Conservation (phyloP, 345 rosid genomes). For the Lagerstroemia speciosa region DNA sequence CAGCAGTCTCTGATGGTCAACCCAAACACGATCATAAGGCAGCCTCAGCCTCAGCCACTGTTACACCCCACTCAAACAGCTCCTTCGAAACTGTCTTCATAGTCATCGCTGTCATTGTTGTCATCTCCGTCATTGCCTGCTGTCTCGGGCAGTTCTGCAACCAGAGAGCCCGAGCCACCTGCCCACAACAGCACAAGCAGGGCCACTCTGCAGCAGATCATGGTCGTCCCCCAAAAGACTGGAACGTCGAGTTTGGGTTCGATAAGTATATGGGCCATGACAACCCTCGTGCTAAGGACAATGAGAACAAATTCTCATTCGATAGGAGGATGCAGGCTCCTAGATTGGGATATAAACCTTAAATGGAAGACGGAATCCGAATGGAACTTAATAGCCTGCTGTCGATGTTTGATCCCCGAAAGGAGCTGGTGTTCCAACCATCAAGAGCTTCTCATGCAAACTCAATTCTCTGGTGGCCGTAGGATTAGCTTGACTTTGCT, state of each 20-base stretch:
- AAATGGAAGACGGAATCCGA: constrained; percentile 8
- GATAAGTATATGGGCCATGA: constrained; percentile 19
- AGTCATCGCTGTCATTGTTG: constrained; percentile 45
- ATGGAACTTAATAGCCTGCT: background rate
- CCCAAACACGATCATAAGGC: constrained; percentile 38
- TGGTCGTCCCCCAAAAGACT: constrained; percentile 7
- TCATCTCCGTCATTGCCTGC: constrained; percentile 48
- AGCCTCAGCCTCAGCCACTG: constrained; percentile 24
- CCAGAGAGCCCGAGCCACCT: constrained; percentile 9
- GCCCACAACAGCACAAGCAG: constrained; percentile 11
- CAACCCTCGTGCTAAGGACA: constrained; percentile 1
- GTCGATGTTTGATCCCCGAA: background rate
- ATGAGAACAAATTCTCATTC: constrained; percentile 4
- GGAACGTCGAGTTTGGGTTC: constrained; percentile 36
- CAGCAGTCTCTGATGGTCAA: constrained; percentile 43
- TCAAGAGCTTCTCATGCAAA: background rate
- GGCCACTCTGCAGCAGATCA: background rate
- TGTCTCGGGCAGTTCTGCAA: constrained; percentile 49
- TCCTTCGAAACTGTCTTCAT: constrained; percentile 64
- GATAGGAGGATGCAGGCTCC: constrained; percentile 4
- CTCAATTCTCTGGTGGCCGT: background rate
- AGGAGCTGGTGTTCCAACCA: background rate
- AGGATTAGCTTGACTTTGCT: background rate
- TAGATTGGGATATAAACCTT: constrained; percentile 16
- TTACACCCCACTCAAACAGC: constrained; percentile 44